Evolutionary conservation across 192 early-diverging fungal species (phyloP), one percentile per base, ranked within the genome.

Genomic region (Coemansia sp.): DNA sequence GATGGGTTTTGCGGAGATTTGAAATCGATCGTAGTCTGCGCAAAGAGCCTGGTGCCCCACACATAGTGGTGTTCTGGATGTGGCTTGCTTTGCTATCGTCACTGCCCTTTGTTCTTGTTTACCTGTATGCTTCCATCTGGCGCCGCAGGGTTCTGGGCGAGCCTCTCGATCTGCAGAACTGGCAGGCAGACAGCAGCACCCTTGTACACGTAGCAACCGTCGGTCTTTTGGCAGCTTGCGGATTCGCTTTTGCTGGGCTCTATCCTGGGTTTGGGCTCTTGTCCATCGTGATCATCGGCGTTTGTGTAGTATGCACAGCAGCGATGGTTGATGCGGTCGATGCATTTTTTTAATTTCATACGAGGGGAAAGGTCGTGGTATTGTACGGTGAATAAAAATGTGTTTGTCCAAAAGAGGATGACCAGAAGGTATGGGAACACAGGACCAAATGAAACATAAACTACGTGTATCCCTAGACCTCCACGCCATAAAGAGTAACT

Each of bases 111-210:
- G 65, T 71, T 7, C 57, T 42, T 25, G 74, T 76, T 39, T 81
- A 81, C 41, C 25, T 81, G 45, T 81, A 76, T 25, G 79, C 74
- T 19, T 81, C 79, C 1, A 65, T 81, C 37, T 81, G 79, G 79
- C 63, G 71, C 17, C 74, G 79, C 13, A 48, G 79, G 46, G 64
- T 81, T 7, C 67, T 70, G 22, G 71, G 79, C 37, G 74, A 76
- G 68, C 68, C 79, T 40, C 62, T 81, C 7, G 70, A 81, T 22
- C 62, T 81, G 59, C 74, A 81, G 55, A 67, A 81, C 68, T 81
- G 79, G 79, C 79, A 76, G 46, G 68, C 74, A 8, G 53, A 61
- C 45, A 65, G 74, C 8, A 81, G 49, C 62, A 59, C 57, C 8
- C 44, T 76, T 41, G 79, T 81, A 42, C 74, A 73, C 38, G 68